phyloP scores from a whole-genome alignment of 192 early-diverging fungal species.

The Phlyctochytrium arcticum region DNA sequence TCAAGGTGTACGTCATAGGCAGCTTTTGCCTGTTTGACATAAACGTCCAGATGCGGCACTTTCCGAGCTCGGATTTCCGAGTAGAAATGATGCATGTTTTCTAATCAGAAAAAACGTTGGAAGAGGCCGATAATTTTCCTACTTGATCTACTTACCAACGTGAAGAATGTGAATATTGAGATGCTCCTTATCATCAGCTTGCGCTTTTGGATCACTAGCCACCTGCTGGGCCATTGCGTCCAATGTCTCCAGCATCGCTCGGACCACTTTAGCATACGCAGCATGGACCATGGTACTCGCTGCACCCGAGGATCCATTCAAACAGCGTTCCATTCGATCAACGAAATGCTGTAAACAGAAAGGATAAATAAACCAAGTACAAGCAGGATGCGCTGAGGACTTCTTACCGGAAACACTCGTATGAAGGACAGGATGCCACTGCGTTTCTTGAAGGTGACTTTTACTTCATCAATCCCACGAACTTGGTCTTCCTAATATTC shows the following conservation, averaged over 20 bases:
- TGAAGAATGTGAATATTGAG: conserved; percentile 84
- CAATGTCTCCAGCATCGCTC: conserved; percentile 81
- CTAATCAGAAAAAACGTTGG: conserved; percentile 34
- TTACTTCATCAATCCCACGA: conserved; percentile 84
- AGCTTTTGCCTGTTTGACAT: conserved; percentile 78
- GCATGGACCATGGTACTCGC: conserved; percentile 68
- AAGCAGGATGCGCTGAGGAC: neutral
- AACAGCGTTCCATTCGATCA: conserved; percentile 62
- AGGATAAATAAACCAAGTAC: neutral
- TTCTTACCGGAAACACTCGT: conserved; percentile 75
- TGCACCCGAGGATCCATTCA: conserved; percentile 48
- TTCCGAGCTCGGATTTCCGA: conserved; percentile 72
- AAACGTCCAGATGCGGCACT: conserved; percentile 66
- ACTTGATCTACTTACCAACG: conserved; percentile 49
- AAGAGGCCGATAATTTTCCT: neutral
- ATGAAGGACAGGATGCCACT: conserved; percentile 87
- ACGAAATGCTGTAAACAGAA: conserved; percentile 60
- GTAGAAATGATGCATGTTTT: conserved; percentile 95
- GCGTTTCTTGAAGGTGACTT: conserved; percentile 80
- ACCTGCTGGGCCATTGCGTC: conserved; percentile 77
- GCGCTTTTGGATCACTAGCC: conserved; percentile 48
- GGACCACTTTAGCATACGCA: conserved; percentile 79
- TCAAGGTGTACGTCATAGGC: conserved; percentile 76
- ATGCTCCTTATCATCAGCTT: conserved; percentile 75
- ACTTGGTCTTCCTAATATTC: conserved; percentile 74